phyloP scores from a whole-genome alignment of 75 land plant genomes.

The Cupressus sempervirens region DNA sequence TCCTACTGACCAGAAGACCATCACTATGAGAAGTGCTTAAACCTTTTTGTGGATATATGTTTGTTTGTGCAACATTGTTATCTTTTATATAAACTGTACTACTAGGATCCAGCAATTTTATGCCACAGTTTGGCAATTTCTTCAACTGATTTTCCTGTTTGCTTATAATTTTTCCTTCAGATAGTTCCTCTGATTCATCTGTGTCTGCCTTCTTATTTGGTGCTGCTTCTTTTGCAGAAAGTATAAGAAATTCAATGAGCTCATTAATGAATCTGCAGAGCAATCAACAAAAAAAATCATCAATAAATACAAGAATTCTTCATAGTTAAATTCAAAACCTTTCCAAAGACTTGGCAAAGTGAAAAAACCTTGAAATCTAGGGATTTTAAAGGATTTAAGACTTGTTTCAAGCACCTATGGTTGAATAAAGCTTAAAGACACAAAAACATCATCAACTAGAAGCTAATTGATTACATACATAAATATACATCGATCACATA shows the following conservation, averaged over 20 bases:
- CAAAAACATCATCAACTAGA: too few relatives aligned
- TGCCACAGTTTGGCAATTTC: not conserved
- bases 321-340: not conserved
- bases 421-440: too few relatives aligned
- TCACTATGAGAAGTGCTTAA: not conserved
- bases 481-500: too few relatives aligned
- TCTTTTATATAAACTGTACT: not conserved
- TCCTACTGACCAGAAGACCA: not conserved
- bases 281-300: not conserved
- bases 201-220: slow-evolving; percentile 3
- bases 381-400: too few relatives aligned
- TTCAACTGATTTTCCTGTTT: not conserved
- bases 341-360: not conserved
- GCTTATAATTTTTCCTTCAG: not conserved
- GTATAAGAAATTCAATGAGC: slow-evolving; percentile 56
- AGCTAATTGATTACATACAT: too few relatives aligned
- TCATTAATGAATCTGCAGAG: slow-evolving; percentile 71
- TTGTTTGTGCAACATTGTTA: not conserved
- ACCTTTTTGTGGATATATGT: not conserved
- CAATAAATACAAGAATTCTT: not conserved
- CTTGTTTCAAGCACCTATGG: too few relatives aligned
- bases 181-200: slow-evolving; percentile 2
- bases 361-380: too few relatives aligned
- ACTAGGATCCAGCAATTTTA: not conserved
- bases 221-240: slow-evolving; percentile 34